These are phyloP conservation scores for Syncephalastrum racemosum DNA, from an alignment of 371 early-diverging fungal species.

Conservation along the genomic window DNA sequence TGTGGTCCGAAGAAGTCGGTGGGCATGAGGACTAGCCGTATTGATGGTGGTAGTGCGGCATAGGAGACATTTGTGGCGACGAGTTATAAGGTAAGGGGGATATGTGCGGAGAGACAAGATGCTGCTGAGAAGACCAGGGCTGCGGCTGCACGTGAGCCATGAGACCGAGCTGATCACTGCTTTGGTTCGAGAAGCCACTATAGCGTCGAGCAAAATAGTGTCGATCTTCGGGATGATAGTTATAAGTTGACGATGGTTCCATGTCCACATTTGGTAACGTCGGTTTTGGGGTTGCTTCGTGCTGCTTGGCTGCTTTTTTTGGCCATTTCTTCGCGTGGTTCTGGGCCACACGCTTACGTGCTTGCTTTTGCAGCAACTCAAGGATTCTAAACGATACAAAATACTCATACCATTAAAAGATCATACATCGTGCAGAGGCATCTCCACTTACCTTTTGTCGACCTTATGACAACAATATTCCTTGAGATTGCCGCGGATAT, in stretches of 20 bases:
- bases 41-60: too few relatives aligned
- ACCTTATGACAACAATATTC: slow-evolving; percentile 92
- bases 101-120: background rate
- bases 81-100: background rate
- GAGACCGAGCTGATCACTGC: slow-evolving; percentile 12
- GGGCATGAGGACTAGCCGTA: too few relatives aligned
- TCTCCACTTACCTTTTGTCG: slow-evolving; percentile 67
- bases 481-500: slow-evolving; percentile 87
- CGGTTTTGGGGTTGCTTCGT: slow-evolving; percentile 9
- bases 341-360: slow-evolving; percentile 14
- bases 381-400: slow-evolving; percentile 14
- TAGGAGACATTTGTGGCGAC: slow-evolving; percentile 3
- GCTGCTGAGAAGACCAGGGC: slow-evolving; percentile 10
- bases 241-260: slow-evolving; percentile 2
- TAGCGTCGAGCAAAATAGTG: slow-evolving; percentile 10
- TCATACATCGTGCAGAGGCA: background rate
- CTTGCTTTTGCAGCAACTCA: slow-evolving; percentile 21
- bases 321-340: slow-evolving; percentile 1
- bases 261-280: slow-evolving; percentile 14
- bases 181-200: slow-evolving; percentile 10
- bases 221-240: slow-evolving; percentile 1
- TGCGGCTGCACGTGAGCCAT: slow-evolving; percentile 10
- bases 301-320: slow-evolving; percentile 7
- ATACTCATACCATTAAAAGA: background rate
- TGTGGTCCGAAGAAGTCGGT: too few relatives aligned